Percentiles rank a stretch among this genome's conserved stretches.
Evolutionary conservation across 2,329 filamentous ascomycete genomes (phyloP).

Genomic region (Fusarium nisikadoi): DNA sequence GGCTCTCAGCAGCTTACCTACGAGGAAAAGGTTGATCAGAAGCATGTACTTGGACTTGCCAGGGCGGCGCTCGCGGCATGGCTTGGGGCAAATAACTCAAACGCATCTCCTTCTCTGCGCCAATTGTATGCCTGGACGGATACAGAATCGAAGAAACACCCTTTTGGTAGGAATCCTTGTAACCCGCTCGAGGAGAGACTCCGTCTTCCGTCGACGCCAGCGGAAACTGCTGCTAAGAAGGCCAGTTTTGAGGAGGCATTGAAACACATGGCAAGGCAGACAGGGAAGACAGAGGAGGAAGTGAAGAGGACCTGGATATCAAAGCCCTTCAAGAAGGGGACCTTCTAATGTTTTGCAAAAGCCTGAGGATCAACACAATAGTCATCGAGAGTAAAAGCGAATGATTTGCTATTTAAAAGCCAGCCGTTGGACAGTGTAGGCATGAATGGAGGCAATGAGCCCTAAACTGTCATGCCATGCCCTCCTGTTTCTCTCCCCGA

Average conservation of each 20-base stretch:
- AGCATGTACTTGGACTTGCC: background rate
- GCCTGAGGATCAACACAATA: background rate
- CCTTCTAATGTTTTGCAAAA: background rate
- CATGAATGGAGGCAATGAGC: background rate
- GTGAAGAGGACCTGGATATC: background rate
- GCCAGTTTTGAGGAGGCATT: background rate
- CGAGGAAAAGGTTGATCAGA: background rate
- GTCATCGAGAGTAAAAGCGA: background rate
- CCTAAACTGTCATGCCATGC: background rate
- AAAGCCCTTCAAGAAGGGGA: background rate
- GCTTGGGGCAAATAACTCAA: background rate
- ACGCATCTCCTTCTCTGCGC: background rate
- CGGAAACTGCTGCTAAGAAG: background rate
- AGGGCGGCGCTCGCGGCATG: background rate
- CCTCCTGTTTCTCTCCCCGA: background rate
- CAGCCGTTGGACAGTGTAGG: background rate
- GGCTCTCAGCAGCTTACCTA: background rate
- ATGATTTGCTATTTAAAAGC: background rate
- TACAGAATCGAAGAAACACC: rapidly evolving
- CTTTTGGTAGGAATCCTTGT: background rate
- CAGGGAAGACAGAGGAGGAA: background rate
- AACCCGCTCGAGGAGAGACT: background rate
- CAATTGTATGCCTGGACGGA: background rate
- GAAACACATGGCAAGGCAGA: background rate
- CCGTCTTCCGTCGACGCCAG: background rate